phyloP scores from a whole-genome alignment of 257 asterid genomes.

The Plectranthus barbatus region DNA sequence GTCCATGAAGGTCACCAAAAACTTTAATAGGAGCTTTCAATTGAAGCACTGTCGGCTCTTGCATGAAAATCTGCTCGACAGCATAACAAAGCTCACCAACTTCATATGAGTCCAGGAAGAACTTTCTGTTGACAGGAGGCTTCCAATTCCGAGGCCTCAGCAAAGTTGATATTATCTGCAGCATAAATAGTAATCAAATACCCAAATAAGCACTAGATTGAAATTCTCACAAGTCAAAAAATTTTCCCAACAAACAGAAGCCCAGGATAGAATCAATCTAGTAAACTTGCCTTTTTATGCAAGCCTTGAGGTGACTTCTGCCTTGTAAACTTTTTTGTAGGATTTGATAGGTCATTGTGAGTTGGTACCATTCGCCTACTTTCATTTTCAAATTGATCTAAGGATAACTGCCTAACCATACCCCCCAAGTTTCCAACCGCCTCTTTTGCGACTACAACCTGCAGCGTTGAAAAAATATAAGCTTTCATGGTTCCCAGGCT shows the following conservation, averaged over 20 bases:
- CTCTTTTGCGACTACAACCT: constrained; percentile 99
- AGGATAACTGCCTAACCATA: constrained; percentile 91
- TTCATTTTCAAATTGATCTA: constrained; percentile 98
- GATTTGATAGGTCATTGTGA: constrained; percentile 70
- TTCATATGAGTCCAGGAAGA: constrained; percentile 93
- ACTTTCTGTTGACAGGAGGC: constrained; percentile 83
- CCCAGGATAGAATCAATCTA: background rate
- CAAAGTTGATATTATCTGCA: constrained; percentile 84
- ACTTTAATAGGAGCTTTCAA: constrained; percentile 95
- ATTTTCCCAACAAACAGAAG: background rate
- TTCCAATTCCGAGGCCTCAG: constrained; percentile 95
- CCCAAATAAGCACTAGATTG: constrained; percentile 4
- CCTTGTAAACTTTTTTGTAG: constrained; percentile 69
- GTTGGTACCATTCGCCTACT: constrained; percentile 85
- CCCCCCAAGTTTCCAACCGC: constrained; percentile 93
- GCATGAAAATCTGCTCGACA: constrained; percentile 97
- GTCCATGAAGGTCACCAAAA: constrained; percentile 99
- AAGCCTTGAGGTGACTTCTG: constrained; percentile 95
- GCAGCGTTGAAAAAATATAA: constrained; percentile 23
- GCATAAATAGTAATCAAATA: constrained; percentile 6
- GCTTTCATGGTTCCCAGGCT: background rate
- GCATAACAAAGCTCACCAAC: constrained; percentile 98
- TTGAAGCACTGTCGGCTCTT: constrained; percentile 96
- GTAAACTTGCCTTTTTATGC: constrained; percentile 82
- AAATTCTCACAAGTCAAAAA: background rate